Conservation (phyloP, 176 grass and related monocot genomes). For the Urochloa ruziziensis region DNA sequence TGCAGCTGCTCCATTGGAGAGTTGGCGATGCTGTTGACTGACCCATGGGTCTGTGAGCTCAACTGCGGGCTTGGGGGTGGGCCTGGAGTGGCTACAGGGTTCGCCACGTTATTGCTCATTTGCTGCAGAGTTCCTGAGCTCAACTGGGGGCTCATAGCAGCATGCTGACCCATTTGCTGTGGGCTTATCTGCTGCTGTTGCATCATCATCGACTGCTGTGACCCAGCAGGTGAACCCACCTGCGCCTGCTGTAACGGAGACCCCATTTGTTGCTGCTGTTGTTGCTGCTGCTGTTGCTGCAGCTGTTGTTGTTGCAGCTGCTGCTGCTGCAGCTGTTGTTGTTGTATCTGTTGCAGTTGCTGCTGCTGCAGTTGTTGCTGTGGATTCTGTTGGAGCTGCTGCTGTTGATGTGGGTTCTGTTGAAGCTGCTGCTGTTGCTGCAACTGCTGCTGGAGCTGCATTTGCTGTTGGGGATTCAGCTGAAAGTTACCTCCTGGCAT, state of each 20-base stretch:
- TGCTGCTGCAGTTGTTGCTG: constrained; percentile 22
- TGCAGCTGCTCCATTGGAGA: constrained; percentile 98
- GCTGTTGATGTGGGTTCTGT: constrained; percentile 29
- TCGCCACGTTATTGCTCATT: constrained; percentile 49
- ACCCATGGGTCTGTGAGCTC: constrained; percentile 94
- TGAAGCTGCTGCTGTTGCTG: constrained; percentile 46
- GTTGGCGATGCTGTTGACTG: constrained; percentile 80
- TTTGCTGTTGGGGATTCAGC: constrained; percentile 65
- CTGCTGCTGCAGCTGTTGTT: constrained; percentile 13
- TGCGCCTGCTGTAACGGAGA: constrained; percentile 59
- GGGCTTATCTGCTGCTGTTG: constrained; percentile 76
- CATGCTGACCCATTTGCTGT: constrained; percentile 71
- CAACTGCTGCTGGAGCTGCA: constrained; percentile 36
- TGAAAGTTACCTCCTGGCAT: constrained; percentile 68
- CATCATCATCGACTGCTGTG: constrained; percentile 62
- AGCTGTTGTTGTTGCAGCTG: constrained; percentile 14
- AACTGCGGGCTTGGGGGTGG: constrained; percentile 81
- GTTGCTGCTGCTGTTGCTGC: constrained; percentile 35
- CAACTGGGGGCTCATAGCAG: constrained; percentile 82
- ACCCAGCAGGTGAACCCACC: constrained; percentile 72
- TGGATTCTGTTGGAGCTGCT: constrained; percentile 38
- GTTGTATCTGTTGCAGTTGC: not conserved
- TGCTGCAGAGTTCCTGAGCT: constrained; percentile 76
- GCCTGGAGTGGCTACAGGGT: constrained; percentile 51
- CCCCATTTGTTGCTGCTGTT: constrained; percentile 62